Evolutionary conservation across 2,329 filamentous ascomycete species (phyloP), one percentile per base, ranked within the genome.

Genomic region (Nemania abortiva): DNA sequence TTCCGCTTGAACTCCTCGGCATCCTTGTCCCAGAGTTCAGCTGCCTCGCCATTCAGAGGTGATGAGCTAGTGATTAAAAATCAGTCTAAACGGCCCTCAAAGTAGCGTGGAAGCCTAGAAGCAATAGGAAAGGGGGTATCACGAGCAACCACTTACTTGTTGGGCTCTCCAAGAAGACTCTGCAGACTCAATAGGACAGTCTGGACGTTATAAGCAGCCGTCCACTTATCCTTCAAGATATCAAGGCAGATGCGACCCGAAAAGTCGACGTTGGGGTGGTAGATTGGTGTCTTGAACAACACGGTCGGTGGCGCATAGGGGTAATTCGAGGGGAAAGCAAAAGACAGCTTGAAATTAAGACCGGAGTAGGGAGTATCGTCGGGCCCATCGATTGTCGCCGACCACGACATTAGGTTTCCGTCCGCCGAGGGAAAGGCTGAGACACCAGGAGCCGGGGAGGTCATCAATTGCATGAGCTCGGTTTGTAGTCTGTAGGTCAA

Each of bases 181-280:
- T 99, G 96, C 82, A 99, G 83, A 76, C 95, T 98, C 77, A 99
- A 82, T 64, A 99, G 85, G 55, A 99, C 93, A 55, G 92, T 97
- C 81, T 97, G 93, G 70, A 97, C 94, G 79, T 98, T 98, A 87
- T 98, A 97, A 52, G 97, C 95, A 20, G 96, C 94, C 68, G 94
- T 97, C 96, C 96, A 99, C 85, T 98, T 98, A 82, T 98, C 96
- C 87, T 98, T 98, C 73, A 99, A 87, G 74, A 99, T 99, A 79
- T 99, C 97, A 70, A 99, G 87, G 81, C 96, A 99, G 82, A 99
- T 99, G 65, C 96, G 89, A 49, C 96, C 96, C 3, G 92, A 95
- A 84, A 99, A 98, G 84, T 99, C 96, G 75, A 99, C 93, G 77
- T 99, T 99, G 63, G 96, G 96, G 82, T 99, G 96, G 86, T 98